Evolutionary conservation across 1,284 basidiomycete genomes (phyloP).

Genomic region (Stereum hirsutum): DNA sequence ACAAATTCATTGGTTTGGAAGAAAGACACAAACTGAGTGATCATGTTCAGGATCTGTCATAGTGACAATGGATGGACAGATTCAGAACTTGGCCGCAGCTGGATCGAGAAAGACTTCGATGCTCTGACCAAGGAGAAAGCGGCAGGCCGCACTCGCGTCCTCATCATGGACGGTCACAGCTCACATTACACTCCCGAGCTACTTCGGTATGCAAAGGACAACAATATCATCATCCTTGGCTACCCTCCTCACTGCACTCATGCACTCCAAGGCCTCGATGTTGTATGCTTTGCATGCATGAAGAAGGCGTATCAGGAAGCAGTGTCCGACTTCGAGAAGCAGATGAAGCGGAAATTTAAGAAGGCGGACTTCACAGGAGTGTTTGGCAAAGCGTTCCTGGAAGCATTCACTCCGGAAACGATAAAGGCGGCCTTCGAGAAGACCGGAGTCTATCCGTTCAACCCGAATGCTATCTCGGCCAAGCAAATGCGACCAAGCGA

Average conservation of each 20-base stretch:
- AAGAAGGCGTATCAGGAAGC: conserved; percentile 13
- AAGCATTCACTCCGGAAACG: conserved; percentile 19
- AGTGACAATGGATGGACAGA: conserved; percentile 33
- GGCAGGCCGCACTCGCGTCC: conserved; percentile 18
- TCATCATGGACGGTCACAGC: conserved; percentile 31
- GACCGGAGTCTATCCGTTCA: conserved; percentile 27
- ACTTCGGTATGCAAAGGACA: conserved; percentile 17
- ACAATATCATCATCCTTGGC: conserved; percentile 14
- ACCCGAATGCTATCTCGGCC: conserved; percentile 20
- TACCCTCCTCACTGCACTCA: conserved; percentile 20
- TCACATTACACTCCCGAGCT: conserved; percentile 2
- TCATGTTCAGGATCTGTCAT: too few species aligned
- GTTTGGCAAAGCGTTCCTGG: conserved; percentile 23
- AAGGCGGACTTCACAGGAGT: conserved; percentile 25
- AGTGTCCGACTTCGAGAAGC: conserved; percentile 15
- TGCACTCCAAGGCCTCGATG: conserved; percentile 25
- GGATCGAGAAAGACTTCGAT: conserved; percentile 25
- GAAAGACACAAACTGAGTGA: too few species aligned
- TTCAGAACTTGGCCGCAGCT: conserved; percentile 21
- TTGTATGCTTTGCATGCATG: conserved; percentile 17
- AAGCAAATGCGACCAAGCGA: conserved; percentile 27
- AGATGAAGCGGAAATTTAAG: conserved; percentile 6
- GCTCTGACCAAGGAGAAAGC: conserved; percentile 18
- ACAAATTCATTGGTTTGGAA: neutral
- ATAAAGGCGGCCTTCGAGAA: conserved; percentile 26